Evolutionary conservation across 2,329 filamentous ascomycete genomes (phyloP), one percentile per base, ranked within the genome.

Genomic region (Verticillium isaacii): DNA sequence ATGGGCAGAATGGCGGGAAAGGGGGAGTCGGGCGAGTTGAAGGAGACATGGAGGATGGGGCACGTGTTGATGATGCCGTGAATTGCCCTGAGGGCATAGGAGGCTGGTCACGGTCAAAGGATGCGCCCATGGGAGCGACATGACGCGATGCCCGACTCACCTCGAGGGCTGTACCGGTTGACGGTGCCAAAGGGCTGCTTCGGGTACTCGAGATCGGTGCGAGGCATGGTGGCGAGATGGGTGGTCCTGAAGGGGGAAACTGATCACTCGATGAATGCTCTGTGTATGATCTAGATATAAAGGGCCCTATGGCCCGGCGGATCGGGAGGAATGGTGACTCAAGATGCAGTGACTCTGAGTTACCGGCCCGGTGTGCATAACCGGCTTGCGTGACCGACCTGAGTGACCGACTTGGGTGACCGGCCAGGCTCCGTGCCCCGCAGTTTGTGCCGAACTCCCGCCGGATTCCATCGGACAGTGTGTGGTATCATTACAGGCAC

Each of bases 1-100:
- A 96, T 94, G 64, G 92, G 92, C 2, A 96, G 82, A 60, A 89
- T 88, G 59, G 86, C 85, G 3, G 92, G 91, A 70, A 93, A 95
- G 1, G 89, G 88, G 60, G 87, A 85, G 55, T 80, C 76, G 0
- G 82, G 78, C 5, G 82, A 76, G 58, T 82, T 85, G 81, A 96
- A 96, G 65, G 91, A 92, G 68, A 96, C 87, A 76, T 96, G 89
- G 17, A 95, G 81, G 58, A 96, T 83, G 41, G 85, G 86, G n/a
- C 85, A 84, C 23, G 81, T 80, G 75, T 94, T 93, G 75, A 96
- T 80, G 69, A 96, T 89, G 62, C 76, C 73, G 73, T 96, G 90
- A 70, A 96, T 91, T 8, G 87, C 85, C 57, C 85, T 80, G 58
- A 89, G 82, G 61, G 91, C 86, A 71, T 96, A 96, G 58, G 82